Evolutionary conservation across 2,329 filamentous ascomycete species (phyloP).

Genomic region (Thielaviopsis euricoi): DNA sequence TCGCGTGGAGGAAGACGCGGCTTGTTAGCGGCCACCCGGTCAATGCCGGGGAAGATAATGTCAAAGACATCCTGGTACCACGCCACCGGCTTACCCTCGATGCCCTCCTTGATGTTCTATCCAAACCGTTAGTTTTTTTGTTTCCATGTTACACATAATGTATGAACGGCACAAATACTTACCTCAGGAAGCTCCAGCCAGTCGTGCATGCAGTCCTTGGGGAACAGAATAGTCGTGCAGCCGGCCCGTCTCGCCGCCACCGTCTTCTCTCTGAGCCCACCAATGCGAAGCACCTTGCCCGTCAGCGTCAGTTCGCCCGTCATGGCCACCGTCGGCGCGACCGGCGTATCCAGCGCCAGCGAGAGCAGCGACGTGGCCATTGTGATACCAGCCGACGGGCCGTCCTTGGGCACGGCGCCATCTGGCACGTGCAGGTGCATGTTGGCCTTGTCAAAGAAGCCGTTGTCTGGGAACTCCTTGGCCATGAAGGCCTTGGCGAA

Average conservation of each 20-base stretch:
- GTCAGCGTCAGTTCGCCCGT: slow-evolving; percentile 94
- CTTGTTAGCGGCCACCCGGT: slow-evolving; percentile 54
- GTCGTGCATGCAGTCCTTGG: slow-evolving; percentile 85
- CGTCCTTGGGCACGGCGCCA: slow-evolving; percentile 90
- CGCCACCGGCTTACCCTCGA: slow-evolving; percentile 75
- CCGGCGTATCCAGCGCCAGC: slow-evolving; percentile 59
- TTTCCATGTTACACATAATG: slow-evolving; percentile 3
- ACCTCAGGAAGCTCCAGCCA: slow-evolving; percentile 96
- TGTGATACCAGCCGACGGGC: slow-evolving; percentile 82
- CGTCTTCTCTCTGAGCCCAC: slow-evolving; percentile 89
- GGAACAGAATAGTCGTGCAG: slow-evolving; percentile 87
- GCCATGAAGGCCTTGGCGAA: slow-evolving; percentile 85
- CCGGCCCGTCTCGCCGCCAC: slow-evolving; percentile 86
- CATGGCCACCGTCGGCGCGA: slow-evolving; percentile 87
- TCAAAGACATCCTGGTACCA: slow-evolving; percentile 95
- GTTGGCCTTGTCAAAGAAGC: slow-evolving; percentile 90
- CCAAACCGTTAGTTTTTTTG: neutral
- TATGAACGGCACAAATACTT: slow-evolving; percentile 25
- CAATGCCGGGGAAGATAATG: slow-evolving; percentile 70
- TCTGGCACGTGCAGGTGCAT: slow-evolving; percentile 94
- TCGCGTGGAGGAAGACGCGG: slow-evolving; percentile 30
- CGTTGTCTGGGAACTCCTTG: slow-evolving; percentile 70
- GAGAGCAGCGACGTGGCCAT: slow-evolving; percentile 92
- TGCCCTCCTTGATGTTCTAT: slow-evolving; percentile 94
- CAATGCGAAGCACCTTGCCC: slow-evolving; percentile 89